Percentiles rank a stretch among this genome's conserved stretches.
phyloP scores from a whole-genome alignment of 1,139 yeast species.

The Lodderomyces metapsilosis region DNA sequence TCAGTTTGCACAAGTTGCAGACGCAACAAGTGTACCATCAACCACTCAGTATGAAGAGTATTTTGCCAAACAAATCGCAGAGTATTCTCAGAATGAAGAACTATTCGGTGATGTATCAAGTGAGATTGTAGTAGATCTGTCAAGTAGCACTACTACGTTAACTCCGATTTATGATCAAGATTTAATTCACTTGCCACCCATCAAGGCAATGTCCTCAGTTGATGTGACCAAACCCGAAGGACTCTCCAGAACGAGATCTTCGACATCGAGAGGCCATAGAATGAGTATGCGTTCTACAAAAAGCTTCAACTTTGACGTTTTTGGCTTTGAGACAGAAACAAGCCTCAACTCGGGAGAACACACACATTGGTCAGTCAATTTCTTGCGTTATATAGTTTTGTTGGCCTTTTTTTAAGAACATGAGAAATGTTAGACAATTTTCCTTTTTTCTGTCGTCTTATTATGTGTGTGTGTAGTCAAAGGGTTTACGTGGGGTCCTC shows the following conservation, averaged over 20 bases:
- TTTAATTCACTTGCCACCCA: neutral
- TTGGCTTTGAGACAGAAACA: slow-evolving; percentile 3
- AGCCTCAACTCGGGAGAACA: slow-evolving; percentile 1
- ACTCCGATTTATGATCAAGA: neutral
- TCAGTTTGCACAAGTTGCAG: neutral
- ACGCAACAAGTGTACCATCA: neutral
- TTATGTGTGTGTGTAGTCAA: neutral
- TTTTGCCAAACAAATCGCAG: neutral
- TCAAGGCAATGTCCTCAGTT: neutral
- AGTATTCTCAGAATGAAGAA: neutral
- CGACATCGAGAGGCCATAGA: neutral
- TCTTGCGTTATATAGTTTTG: neutral
- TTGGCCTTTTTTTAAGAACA: neutral
- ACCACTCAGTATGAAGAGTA: slow-evolving; percentile 2
- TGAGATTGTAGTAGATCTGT: neutral
- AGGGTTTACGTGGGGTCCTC: too few species aligned
- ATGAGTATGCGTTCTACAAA: neutral
- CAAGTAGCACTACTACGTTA: too few species aligned
- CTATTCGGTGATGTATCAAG: neutral
- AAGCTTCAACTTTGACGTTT: slow-evolving; percentile 3
- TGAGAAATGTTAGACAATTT: too few species aligned
- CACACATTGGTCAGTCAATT: neutral
- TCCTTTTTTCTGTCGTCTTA: too few species aligned
- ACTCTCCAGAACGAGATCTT: neutral
- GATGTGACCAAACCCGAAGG: neutral